Conservation (phyloP, 2,329 filamentous ascomycete species). For the Diaporthe australafricana region DNA sequence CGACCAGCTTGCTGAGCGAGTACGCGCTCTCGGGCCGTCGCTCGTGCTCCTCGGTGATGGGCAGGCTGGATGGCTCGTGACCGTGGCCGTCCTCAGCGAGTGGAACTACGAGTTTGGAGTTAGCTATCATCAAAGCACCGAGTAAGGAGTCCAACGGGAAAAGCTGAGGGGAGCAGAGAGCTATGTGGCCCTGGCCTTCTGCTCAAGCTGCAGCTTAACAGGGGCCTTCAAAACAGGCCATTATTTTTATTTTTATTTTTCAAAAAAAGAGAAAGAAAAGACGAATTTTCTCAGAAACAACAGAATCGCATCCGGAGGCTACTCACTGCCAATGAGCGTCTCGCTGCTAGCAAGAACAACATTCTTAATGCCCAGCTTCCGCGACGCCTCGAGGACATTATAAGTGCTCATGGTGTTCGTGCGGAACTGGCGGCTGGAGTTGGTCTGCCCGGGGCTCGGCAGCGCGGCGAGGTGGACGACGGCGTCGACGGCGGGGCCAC, state of each 20-base stretch:
- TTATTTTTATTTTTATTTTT: no score
- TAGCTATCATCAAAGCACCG: no score
- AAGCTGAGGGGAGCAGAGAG: no score
- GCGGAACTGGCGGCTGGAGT: conserved; percentile 33
- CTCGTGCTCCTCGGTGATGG: conserved; percentile 36
- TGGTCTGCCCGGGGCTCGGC: conserved; percentile 34
- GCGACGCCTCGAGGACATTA: conserved; percentile 35
- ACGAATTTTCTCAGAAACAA: no score
- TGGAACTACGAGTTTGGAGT: not conserved
- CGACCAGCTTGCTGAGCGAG: conserved; percentile 34
- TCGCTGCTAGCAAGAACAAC: conserved; percentile 33
- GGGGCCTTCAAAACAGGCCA: no score
- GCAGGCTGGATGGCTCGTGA: conserved; percentile 30
- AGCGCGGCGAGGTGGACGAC: conserved; percentile 36
- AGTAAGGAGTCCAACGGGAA: no score
- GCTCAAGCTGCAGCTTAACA: no score
- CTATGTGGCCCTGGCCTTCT: no score
- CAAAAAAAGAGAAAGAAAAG: no score
- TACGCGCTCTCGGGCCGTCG: conserved; percentile 35
- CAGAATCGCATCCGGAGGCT: no score
- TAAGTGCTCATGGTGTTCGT: conserved; percentile 37
- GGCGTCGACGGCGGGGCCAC: conserved; percentile 17
- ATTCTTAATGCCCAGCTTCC: conserved; percentile 34
- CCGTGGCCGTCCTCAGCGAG: conserved; percentile 32
- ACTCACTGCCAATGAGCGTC: conserved; percentile 33